Base-by-base conservation (phyloP, 2,329 filamentous ascomycete genomes). In the Epichloe elymi region DNA sequence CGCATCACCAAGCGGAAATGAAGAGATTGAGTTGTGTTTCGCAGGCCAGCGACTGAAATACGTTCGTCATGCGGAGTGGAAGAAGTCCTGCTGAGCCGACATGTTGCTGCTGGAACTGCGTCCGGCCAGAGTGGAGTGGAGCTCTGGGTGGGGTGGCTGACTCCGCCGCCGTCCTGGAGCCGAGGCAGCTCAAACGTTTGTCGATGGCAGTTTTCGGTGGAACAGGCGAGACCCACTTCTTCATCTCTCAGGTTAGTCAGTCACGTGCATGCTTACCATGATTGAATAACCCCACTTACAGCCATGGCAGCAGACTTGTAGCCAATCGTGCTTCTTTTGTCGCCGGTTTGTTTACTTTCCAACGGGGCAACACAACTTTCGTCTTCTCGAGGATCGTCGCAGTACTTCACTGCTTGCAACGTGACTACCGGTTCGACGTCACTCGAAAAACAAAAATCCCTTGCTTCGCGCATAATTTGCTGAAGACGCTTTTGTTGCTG, bases 301-400 rank as follows among this genome's bases (percentile, higher is more conserved):
- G 10, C 39, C 30, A 4, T 40, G 43, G 26, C 17, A 15, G 20
- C 12, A 36, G 15, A 17, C 6, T 8, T 8, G 26, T 7, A 14
- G 19, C 65, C 64, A 67, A 67, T 66, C 57, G 63, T 12, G 4
- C 26, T 15, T 30, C 2, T 46, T 6, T 35, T 20, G 23, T 14
- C 6, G 30, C 39, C 30, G 46, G 49, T 69, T 70, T 71, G 69
- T 71, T 71, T 71, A 71, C 69, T 70, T 69, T 66, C 61, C 51
- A 47, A 54, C 67, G 56, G 51, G 63, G 68, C 68, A 71, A 71
- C 68, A 71, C 67, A 56, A 55, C 55, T 49, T 56, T 49, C 46
- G 52, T 51, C 44, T 11, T 12, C 10, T 12, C 15, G 17, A 23
- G 44, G 33, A 44, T 45, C 15, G 23, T 37, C 45, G 17, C 23